These are phyloP conservation scores for Leccinum laetum DNA, from an alignment of 1,284 basidiomycete species.

Conservation along the genomic window DNA sequence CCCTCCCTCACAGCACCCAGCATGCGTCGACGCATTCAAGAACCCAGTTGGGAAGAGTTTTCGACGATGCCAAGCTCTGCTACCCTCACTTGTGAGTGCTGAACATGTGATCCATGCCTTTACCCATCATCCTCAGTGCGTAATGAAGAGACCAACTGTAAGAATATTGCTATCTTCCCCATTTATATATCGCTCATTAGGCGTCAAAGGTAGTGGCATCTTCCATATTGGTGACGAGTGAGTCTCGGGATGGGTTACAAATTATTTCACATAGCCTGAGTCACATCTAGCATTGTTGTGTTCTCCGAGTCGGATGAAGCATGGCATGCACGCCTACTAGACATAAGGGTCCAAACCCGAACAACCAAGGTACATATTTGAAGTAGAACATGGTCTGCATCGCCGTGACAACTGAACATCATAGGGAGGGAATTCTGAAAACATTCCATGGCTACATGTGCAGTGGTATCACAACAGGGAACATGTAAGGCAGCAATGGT, in stretches of 20 bases:
- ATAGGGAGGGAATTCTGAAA: no score
- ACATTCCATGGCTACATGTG: background rate
- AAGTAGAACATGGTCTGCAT: no score
- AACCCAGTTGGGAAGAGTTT: background rate
- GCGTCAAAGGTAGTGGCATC: background rate
- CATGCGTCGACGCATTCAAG: background rate
- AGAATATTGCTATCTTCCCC: background rate
- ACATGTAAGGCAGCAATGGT: background rate
- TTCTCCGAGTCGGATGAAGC: background rate
- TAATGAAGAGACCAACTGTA: background rate
- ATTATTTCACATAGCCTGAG: no score
- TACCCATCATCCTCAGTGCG: background rate
- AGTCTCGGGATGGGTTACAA: background rate
- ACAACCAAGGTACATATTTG: no score
- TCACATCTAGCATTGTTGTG: background rate
- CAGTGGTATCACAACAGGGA: background rate
- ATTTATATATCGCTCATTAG: no score
- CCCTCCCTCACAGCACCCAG: no score
- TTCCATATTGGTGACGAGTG: background rate
- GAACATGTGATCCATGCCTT: background rate
- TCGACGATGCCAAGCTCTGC: background rate
- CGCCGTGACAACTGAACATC: no score
- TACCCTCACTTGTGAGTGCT: background rate
- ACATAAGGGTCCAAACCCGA: background rate
- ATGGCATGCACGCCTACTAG: background rate